A percentile compares a stretch with the other conserved stretches of the same genome.
Conservation (phyloP, 345 rosid species). For the Bruguiera parviflora region DNA sequence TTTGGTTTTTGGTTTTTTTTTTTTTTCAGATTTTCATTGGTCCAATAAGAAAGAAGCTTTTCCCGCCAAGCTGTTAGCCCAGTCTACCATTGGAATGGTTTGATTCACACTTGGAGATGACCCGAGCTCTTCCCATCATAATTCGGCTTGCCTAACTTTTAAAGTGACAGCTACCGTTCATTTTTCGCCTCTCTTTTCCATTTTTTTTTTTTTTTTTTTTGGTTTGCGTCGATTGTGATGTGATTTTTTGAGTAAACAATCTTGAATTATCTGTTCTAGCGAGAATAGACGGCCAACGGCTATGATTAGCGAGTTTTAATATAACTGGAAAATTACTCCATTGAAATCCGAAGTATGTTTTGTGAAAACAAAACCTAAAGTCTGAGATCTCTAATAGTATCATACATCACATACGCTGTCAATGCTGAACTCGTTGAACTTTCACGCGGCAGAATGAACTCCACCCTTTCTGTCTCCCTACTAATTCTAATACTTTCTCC, state of each 20-base stretch:
- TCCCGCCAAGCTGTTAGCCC: slow-evolving; percentile 1
- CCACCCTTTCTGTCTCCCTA: slow-evolving; percentile 35
- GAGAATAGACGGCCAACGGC: too few relatives aligned
- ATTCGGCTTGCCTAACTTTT: slow-evolving; percentile 10
- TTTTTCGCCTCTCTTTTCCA: slow-evolving; percentile 10
- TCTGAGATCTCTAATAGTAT: too few relatives aligned
- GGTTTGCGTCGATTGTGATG: background rate
- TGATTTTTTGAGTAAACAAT: background rate
- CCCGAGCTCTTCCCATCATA: slow-evolving; percentile 24
- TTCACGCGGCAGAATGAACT: slow-evolving; percentile 20
- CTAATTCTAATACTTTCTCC: slow-evolving; percentile 5
- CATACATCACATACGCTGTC: too few relatives aligned
- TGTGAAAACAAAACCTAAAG: too few relatives aligned
- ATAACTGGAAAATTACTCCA: too few relatives aligned
- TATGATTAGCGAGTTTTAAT: too few relatives aligned
- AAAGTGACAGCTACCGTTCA: slow-evolving; percentile 10
- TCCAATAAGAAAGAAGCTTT: background rate
- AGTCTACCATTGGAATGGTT: slow-evolving; percentile 10
- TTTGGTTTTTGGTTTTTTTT: background rate
- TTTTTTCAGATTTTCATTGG: background rate
- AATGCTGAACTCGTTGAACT: too few relatives aligned
- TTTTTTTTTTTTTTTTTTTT: background rate
- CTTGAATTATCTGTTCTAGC: too few relatives aligned
- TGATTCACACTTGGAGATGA: slow-evolving; percentile 16
- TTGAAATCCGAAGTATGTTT: background rate